Evolutionary conservation across 305 asterid genomes (phyloP).

Genomic region (Striga hermonthica): DNA sequence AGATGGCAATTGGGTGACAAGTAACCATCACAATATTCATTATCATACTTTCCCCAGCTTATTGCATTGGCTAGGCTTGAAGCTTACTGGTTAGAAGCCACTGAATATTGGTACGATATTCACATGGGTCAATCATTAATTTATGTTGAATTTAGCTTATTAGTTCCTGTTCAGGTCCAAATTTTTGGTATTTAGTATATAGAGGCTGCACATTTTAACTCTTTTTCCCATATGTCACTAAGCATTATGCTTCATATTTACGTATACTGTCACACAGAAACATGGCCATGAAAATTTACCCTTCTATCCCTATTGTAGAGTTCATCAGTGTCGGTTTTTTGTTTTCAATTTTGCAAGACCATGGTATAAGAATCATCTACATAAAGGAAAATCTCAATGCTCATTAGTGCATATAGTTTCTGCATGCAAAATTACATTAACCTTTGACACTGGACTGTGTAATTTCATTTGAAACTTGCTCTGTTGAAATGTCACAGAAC

Average conservation of each 20-base stretch:
- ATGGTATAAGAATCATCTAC: background rate
- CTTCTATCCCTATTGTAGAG: background rate
- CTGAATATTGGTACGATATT: constrained; percentile 7
- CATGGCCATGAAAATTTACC: background rate
- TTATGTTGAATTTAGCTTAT: constrained; percentile 4
- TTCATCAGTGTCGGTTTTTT: background rate
- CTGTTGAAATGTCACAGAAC: too few relatives aligned
- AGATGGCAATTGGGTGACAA: too few relatives aligned
- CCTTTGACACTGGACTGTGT: background rate
- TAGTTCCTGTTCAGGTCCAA: constrained; percentile 15
- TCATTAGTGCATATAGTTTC: constrained; percentile 5
- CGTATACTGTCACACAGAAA: background rate
- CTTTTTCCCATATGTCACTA: too few relatives aligned
- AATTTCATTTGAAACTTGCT: background rate
- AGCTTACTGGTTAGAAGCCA: constrained; percentile 23
- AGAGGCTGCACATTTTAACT: too few relatives aligned
- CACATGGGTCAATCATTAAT: background rate
- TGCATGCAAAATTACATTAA: constrained; percentile 3
- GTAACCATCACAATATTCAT: background rate
- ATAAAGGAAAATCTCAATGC: background rate
- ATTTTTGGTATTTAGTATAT: constrained; percentile 1
- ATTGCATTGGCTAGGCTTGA: constrained; percentile 21
- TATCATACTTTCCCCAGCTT: background rate
- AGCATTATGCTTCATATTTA: background rate
- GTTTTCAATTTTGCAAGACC: background rate